A percentile compares a stretch with the other conserved stretches of the same genome.
Evolutionary conservation across 805 yeast genomes (phyloP).

Genomic region (Candida takata): DNA sequence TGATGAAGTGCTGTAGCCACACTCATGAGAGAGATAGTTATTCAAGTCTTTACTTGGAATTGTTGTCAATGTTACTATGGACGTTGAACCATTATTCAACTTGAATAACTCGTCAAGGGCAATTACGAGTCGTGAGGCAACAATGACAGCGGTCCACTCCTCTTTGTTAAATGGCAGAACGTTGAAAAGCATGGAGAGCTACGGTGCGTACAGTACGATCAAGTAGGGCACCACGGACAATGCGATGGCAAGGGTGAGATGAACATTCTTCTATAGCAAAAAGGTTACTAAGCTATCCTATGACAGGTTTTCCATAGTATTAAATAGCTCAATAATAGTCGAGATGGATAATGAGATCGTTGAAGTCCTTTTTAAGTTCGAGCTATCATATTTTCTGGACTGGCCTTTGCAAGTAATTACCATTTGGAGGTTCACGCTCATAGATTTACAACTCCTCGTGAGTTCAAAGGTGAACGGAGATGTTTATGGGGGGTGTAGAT

Average conservation of each 20-base stretch:
- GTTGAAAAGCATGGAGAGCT: slow-evolving; percentile 26
- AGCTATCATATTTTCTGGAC: slow-evolving; percentile 42
- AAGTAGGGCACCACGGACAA: slow-evolving; percentile 29
- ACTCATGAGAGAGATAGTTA: not conserved
- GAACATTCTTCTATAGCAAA: slow-evolving; percentile 33
- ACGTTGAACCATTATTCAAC: slow-evolving; percentile 19
- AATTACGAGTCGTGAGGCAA: slow-evolving; percentile 31
- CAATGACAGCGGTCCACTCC: slow-evolving; percentile 32
- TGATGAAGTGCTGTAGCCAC: not conserved
- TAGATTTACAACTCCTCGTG: slow-evolving; percentile 43
- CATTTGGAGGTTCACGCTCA: slow-evolving; percentile 38
- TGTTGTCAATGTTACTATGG: slow-evolving; percentile 2
- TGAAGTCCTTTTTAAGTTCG: slow-evolving; percentile 28
- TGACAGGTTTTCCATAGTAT: slow-evolving; percentile 33
- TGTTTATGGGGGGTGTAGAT: slow-evolving; percentile 19
- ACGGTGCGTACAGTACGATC: slow-evolving; percentile 29
- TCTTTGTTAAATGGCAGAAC: slow-evolving; percentile 27
- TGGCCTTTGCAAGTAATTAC: slow-evolving; percentile 43
- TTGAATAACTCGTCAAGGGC: slow-evolving; percentile 32
- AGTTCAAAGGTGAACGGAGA: slow-evolving; percentile 37
- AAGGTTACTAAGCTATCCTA: slow-evolving; percentile 31
- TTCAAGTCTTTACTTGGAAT: no score
- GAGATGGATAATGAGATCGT: slow-evolving; percentile 34
- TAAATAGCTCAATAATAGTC: slow-evolving; percentile 35
- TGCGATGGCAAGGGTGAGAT: slow-evolving; percentile 30